phyloP scores from a whole-genome alignment of 2,329 filamentous ascomycete species.

The Chaetomium olivaceum region DNA sequence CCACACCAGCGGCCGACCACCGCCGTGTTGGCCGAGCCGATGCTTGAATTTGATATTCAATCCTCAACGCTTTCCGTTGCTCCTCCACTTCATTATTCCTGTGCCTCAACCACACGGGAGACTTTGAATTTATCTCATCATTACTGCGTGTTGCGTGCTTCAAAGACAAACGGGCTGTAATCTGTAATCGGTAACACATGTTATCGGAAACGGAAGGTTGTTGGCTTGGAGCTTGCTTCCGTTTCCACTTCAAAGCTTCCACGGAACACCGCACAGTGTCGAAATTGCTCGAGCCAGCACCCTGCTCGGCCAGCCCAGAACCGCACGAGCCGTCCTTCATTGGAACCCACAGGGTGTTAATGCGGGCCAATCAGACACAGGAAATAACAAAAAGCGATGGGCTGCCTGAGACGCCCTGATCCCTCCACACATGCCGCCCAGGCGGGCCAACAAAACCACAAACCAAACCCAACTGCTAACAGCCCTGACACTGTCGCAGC shows the following conservation, averaged over 20 bases:
- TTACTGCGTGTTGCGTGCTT: background rate
- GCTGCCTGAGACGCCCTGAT: constrained; percentile 6
- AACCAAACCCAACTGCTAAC: constrained; percentile 9
- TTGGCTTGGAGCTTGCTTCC: background rate
- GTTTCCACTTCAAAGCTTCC: background rate
- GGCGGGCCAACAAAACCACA: constrained; percentile 7
- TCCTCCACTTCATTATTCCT: background rate
- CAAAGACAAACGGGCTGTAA: background rate
- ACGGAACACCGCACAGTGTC: background rate
- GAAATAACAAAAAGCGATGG: background rate
- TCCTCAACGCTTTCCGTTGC: background rate
- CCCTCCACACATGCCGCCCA: background rate
- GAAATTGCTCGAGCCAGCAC: background rate
- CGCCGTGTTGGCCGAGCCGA: background rate
- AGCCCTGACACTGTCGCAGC: background rate
- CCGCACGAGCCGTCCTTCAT: constrained; percentile 6
- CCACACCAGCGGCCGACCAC: background rate
- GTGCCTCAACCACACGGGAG: background rate
- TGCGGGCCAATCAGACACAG: constrained; percentile 1
- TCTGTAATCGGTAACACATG: background rate
- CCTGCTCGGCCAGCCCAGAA: background rate
- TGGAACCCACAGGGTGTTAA: background rate
- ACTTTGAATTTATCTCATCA: background rate
- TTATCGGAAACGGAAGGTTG: background rate
- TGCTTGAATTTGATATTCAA: background rate